phyloP scores from a whole-genome alignment of 2,329 filamentous ascomycete genomes.

The Lecanicillium sp. region DNA sequence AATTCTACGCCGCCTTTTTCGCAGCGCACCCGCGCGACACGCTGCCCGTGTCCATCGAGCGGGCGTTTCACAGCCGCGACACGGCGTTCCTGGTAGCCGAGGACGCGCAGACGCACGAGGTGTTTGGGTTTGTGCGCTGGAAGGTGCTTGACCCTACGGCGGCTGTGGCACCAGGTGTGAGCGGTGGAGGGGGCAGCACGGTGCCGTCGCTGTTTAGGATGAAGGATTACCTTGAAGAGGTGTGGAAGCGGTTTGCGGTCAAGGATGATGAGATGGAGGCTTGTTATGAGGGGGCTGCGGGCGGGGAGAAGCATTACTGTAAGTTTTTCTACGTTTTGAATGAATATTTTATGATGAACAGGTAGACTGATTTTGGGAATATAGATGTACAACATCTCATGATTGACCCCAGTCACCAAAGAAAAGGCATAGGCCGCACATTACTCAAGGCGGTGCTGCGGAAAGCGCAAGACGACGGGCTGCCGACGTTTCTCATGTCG shows the following conservation, averaged over 20 bases:
- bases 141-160: conserved; percentile 7
- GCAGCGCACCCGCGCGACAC: conserved; percentile 9
- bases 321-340: conserved; percentile 2
- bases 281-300: conserved; percentile 11
- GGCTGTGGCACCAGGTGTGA: too few species aligned
- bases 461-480: conserved; percentile 6
- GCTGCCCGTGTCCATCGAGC: conserved; percentile 4
- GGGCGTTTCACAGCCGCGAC: conserved; percentile 1
- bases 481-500: conserved; percentile 12
- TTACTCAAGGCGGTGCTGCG: conserved; percentile 10
- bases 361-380: too few species aligned
- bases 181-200: background rate
- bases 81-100: conserved; percentile 10
- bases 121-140: conserved; percentile 11
- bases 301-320: conserved; percentile 13
- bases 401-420: conserved; percentile 15
- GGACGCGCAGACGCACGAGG: background rate
- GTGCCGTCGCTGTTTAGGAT: conserved; percentile 9
- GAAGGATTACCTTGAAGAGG: conserved; percentile 12
- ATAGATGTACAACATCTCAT: conserved; percentile 15
- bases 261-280: conserved; percentile 13
- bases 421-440: conserved; percentile 11
- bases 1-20: conserved; percentile 15
- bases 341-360: background rate
- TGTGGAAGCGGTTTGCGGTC: conserved; percentile 15